Percentiles rank a stretch among this genome's conserved stretches.
These are phyloP conservation scores for Wickerhamomyces xylosicus DNA, from an alignment of 805 yeast genomes.

Conservation along the genomic window DNA sequence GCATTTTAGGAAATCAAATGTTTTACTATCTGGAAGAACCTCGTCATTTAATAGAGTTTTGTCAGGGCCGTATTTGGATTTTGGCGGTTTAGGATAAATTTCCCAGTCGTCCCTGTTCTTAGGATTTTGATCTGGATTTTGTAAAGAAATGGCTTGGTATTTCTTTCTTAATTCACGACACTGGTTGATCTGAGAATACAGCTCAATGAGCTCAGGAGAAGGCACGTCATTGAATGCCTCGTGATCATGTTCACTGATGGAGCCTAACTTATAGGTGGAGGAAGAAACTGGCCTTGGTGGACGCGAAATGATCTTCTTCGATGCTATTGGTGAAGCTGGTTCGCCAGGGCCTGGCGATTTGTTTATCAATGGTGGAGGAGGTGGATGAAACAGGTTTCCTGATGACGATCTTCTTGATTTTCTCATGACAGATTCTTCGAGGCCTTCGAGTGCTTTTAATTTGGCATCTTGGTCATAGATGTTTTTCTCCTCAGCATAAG, in stretches of 20 bases:
- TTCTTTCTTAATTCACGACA: constrained; percentile 70
- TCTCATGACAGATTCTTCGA: constrained; percentile 23
- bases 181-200: constrained; percentile 48
- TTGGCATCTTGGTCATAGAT: constrained; percentile 63
- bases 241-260: constrained; percentile 36
- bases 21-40: constrained; percentile 29
- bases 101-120: constrained; percentile 67
- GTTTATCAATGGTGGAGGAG: constrained; percentile 25
- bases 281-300: constrained; percentile 5
- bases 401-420: constrained; percentile 23
- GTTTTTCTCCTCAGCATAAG: constrained; percentile 54
- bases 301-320: constrained; percentile 4
- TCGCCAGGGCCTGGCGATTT: constrained; percentile 14
- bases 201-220: constrained; percentile 54
- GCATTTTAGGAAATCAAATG: constrained; percentile 32
- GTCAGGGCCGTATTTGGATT: constrained; percentile 80
- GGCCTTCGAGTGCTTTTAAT: constrained; percentile 40
- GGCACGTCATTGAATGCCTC: constrained; percentile 44
- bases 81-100: constrained; percentile 90
- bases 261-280: constrained; percentile 33
- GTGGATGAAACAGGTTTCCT: constrained; percentile 26
- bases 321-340: constrained; percentile 15
- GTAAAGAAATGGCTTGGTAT: constrained; percentile 64
- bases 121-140: constrained; percentile 71
- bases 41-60: constrained; percentile 36